Conservation (phyloP, 1,284 basidiomycete species). For the Papiliotrema terrestris region DNA sequence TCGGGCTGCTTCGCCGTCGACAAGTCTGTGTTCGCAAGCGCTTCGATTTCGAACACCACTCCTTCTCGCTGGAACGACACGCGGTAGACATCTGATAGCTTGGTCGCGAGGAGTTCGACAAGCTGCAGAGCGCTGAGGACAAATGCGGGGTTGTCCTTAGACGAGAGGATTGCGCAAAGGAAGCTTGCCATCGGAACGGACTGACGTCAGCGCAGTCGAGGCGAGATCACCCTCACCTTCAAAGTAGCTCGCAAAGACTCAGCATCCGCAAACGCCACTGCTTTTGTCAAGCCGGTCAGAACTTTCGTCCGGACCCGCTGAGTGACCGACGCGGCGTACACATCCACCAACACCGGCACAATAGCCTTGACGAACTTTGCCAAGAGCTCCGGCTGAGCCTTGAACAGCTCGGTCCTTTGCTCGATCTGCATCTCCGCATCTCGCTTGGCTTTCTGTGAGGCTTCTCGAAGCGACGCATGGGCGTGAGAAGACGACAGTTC, state of each 20-base stretch:
- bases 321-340: constrained; percentile 89
- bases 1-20: constrained; percentile 40
- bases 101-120: constrained; percentile 78
- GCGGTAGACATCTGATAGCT: constrained; percentile 76
- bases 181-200: constrained; percentile 87
- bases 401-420: constrained; percentile 57
- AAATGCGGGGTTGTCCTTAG: constrained; percentile 78
- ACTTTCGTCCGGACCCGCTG: constrained; percentile 81
- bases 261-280: constrained; percentile 77
- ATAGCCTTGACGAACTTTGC: constrained; percentile 77
- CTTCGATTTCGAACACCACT: constrained; percentile 86
- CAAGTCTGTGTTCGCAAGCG: constrained; percentile 62
- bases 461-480: constrained; percentile 5
- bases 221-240: constrained; percentile 54
- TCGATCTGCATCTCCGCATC: constrained; percentile 45
- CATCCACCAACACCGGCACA: constrained; percentile 87
- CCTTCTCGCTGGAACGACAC: constrained; percentile 87
- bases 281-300: constrained; percentile 78
- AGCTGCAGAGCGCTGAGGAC: constrained; percentile 84
- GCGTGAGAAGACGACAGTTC: constrained; percentile 2
- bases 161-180: constrained; percentile 84
- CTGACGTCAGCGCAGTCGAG: constrained; percentile 49
- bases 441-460: constrained; percentile 28
- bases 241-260: constrained; percentile 71
- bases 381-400: constrained; percentile 69